Evolutionary conservation across 305 asterid genomes (phyloP), one percentile per base, ranked within the genome.

Genomic region (Nicotiana rustica): DNA sequence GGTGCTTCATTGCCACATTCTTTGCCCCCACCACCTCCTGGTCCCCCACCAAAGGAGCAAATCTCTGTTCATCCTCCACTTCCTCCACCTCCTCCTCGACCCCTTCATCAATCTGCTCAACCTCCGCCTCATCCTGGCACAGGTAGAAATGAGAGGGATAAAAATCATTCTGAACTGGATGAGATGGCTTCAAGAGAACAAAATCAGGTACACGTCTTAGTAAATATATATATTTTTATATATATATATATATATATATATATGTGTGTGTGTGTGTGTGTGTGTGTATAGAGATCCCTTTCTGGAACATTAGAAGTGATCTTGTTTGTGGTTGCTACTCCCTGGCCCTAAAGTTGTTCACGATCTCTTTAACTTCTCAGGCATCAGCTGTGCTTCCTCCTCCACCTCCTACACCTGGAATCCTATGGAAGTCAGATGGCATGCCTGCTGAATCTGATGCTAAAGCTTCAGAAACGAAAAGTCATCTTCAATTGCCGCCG

Each of bases 1-100:
- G 68, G 86, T 44, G 71, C 88, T 61, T 83, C 90, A 76, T 84
- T 89, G 87, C 90, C 96, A 78, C 95, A 92, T 41, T 97, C 90
- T 17, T 65, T 84, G 75, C 87, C 88, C 3, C 92, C 97, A 13
- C 97, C 96, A 10, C 98, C 97, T 81, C 97, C 98, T 67, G 97
- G 98, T 12, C 97, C 98, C 82, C 94, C 98, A 7, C 94, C 97
- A 33, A 94, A 91, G 87, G 98, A 93, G 85, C 85, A 89, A 61
- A 86, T 88, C 80, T 85, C 88, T 84, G 87, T 29, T 87, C 92
- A 81, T 49, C 85, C 88, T 56, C 83, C 91, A 62, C 90, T 88
- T 82, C 95, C 97, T 79, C 96, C 94, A 19, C 93, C 97, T 29
- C 96, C 95, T 15, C 93, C 97, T 18, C 92, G 90, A 29, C 89